Evolutionary conservation across 352 stramenopile genomes (phyloP), one percentile per base, ranked within the genome.

Genomic region (Globisporangium recalcitrans): DNA sequence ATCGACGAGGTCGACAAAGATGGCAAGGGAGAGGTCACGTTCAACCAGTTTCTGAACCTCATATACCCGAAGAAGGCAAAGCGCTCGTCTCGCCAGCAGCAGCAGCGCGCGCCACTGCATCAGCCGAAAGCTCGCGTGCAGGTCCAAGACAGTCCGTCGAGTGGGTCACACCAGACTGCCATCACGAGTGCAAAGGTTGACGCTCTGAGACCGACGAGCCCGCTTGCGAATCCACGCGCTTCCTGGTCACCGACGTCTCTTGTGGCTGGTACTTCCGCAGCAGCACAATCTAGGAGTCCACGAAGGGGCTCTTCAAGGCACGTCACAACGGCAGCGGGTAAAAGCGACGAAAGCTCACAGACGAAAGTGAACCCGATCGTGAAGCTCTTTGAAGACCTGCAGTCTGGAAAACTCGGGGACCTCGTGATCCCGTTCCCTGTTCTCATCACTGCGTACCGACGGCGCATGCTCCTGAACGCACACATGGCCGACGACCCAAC

Each of bases 401-500:
- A 91, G 63, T 78, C 73, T 26, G 85, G 85, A 9, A 90, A 89
- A 56, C 73, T 94, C 0, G 85, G 85, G 0, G 82, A 94, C 65
- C 58, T 91, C 21, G 73, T 78, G 16, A 77, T 91, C 29, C 80
- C 79, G 7, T 92, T 94, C 31, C 81, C 85, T 1, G 74, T 90
- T 21, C 69, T 92, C 26, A 93, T 93, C 71, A 90, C 81, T 3
- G 85, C 85, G 11, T 92, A 91, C 31, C 70, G 85, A 9, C 70
- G 85, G 4, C 78, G 82, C 3, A 91, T 93, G 84, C 70, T 91
- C 9, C 65, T 93, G n/a, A 87, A 91, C 42, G 84, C 84, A 0
- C 84, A 93, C 74, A 93, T 93, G 84, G 75, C 82, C 10, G 80
- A 82, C 11, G 83, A 90, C 53, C 60, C 77, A 0, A 66, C 74